phyloP scores from a whole-genome alignment of 768 basidiomycete species.

The Podaxis pistillaris region DNA sequence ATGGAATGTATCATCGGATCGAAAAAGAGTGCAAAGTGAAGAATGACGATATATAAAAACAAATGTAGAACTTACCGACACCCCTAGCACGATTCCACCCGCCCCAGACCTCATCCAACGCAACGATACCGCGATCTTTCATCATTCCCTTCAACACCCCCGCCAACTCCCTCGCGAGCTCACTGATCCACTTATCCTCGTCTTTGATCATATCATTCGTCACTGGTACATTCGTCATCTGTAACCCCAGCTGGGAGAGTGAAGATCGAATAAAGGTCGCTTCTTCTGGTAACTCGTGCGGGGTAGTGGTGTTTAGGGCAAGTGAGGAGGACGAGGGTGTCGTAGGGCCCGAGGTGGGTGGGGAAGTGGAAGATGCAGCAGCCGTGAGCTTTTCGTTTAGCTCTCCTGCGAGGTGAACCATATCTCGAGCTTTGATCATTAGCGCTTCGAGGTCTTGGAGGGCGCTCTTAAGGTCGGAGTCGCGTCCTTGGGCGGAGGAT shows the following conservation, averaged over 20 bases:
- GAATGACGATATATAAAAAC: too few species aligned
- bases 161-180: conserved; percentile 81
- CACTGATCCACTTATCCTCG: conserved; percentile 75
- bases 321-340: conserved; percentile 25
- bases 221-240: conserved; percentile 75
- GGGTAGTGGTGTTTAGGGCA: conserved; percentile 21
- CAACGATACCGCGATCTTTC: conserved; percentile 76
- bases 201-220: conserved; percentile 88
- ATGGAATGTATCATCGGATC: too few species aligned
- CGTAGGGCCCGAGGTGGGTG: conserved; percentile 19
- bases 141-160: conserved; percentile 74
- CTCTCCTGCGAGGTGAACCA: conserved; percentile 87
- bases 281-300: conserved; percentile 68
- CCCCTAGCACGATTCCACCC: conserved; percentile 88
- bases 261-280: conserved; percentile 87
- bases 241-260: conserved; percentile 85
- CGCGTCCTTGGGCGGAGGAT: conserved; percentile 58
- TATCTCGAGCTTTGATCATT: conserved; percentile 89
- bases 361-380: conserved; percentile 23
- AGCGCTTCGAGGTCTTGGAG: conserved; percentile 87
- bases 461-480: conserved; percentile 69
- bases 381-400: conserved; percentile 80
- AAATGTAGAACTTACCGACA: conserved; percentile 80
- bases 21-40: too few species aligned
- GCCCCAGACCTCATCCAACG: conserved; percentile 92